Evolutionary conservation across 129 eudicot species (phyloP).

Genomic region (Scalesia atractyloides): DNA sequence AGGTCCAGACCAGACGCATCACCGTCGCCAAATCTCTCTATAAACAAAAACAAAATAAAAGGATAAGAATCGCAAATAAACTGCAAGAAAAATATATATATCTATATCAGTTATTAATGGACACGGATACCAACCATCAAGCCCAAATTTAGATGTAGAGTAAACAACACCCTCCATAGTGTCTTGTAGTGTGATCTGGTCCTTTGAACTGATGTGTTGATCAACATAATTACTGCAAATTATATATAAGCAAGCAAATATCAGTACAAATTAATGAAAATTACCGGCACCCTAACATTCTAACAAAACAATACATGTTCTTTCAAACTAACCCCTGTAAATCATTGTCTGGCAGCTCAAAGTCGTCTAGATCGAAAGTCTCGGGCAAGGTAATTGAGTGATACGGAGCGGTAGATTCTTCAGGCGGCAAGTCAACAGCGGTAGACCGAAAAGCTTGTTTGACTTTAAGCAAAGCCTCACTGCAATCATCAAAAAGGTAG

Average conservation of each 20-base stretch:
- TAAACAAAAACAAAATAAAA: slow-evolving; percentile 11
- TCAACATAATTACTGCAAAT: slow-evolving; percentile 88
- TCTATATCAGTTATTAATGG: slow-evolving; percentile 7
- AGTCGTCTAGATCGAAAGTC: slow-evolving; percentile 94
- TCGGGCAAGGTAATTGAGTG: slow-evolving; percentile 96
- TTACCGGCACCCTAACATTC: neutral
- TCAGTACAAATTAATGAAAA: slow-evolving; percentile 24
- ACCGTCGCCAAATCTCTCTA: slow-evolving; percentile 98
- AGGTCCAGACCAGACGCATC: slow-evolving; percentile 89
- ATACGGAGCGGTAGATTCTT: slow-evolving; percentile 93
- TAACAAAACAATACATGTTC: neutral
- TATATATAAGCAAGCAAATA: slow-evolving; percentile 26
- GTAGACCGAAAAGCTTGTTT: slow-evolving; percentile 96
- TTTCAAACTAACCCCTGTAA: slow-evolving; percentile 68
- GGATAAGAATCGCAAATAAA: neutral
- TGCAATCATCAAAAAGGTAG: slow-evolving; percentile 96
- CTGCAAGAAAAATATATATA: neutral
- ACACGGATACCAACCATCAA: slow-evolving; percentile 66
- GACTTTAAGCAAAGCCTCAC: slow-evolving; percentile 90
- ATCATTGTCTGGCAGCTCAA: slow-evolving; percentile 95
- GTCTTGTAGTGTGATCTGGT: slow-evolving; percentile 96
- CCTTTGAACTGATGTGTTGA: slow-evolving; percentile 95
- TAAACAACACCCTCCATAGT: slow-evolving; percentile 91
- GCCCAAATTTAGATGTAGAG: slow-evolving; percentile 91
- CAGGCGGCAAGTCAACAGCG: slow-evolving; percentile 96